Evolutionary conservation across 2,329 filamentous ascomycete genomes (phyloP), one percentile per base, ranked within the genome.

Genomic region (Bimuria novae-zelandiae): DNA sequence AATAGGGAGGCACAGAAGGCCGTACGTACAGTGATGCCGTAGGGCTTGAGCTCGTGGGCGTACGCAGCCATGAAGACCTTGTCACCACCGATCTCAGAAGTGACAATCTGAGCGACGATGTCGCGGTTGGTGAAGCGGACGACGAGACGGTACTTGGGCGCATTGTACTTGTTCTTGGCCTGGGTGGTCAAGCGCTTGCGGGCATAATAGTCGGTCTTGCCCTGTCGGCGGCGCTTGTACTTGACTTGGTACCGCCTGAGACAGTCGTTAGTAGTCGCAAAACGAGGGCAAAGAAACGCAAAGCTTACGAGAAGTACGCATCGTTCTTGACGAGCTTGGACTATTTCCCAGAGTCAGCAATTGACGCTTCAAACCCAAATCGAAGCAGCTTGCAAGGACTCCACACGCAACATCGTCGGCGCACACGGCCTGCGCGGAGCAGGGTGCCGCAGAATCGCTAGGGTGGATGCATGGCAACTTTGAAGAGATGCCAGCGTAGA

Each of bases 161-260:
- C 89, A 83, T 96, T 96, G 89, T 97, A 99, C 89, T 99, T 99
- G 91, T 99, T 99, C 91, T 97, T 99, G 83, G 94, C 94, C 87
- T 99, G 94, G 84, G 91, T 92, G 85, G 97, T 94, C 80, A 99
- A 86, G 77, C 94, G 89, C 90, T 97, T 97, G 80, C 94, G 93
- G 78, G 94, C 94, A 81, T 97, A 97, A 91, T 99, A 99, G 80
- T 99, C 94, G 84, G 94, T 99, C 90, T 99, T 99, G 78, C 94
- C 94, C 75, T 89, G 77, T 70, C 90, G 87, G 81, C 94, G 89
- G 79, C 94, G 92, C 86, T 92, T 94, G 90, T 97, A 99, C 89
- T 99, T 99, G 78, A 94, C 97, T 86, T 99, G 94, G 87, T 89
- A 99, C 82, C 94, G 92, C 80, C 92, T 96, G 77, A 51, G 55